phyloP scores from a whole-genome alignment of 352 stramenopile species.

The Plasmopara muralis region DNA sequence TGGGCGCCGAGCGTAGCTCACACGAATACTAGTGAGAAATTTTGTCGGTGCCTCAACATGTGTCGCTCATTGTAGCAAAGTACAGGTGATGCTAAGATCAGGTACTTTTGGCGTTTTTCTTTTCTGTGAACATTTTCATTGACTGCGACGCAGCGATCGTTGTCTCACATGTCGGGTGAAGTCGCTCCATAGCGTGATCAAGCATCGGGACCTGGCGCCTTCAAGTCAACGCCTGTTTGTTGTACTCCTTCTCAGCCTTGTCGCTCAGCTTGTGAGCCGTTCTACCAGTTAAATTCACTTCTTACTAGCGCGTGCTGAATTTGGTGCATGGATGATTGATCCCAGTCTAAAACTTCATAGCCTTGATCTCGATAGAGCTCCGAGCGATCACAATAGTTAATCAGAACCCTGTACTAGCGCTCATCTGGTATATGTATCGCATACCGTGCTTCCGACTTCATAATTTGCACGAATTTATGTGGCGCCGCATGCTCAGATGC shows the following conservation, averaged over 20 bases:
- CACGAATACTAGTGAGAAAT: not conserved
- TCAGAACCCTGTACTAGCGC: not conserved
- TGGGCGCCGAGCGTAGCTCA: not conserved
- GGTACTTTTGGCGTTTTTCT: not conserved
- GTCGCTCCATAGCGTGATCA: not conserved
- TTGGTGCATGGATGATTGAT: too few relatives aligned
- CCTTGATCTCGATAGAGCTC: not conserved
- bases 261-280: too few relatives aligned
- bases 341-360: too few relatives aligned
- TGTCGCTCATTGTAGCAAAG: not conserved
- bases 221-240: not conserved
- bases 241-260: too few relatives aligned
- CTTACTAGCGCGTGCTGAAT: too few relatives aligned
- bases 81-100: conserved; percentile 1
- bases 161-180: not conserved
- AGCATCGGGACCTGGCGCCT: not conserved
- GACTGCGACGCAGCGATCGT: not conserved
- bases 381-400: not conserved
- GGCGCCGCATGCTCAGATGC: not conserved
- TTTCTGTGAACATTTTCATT: not conserved
- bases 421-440: not conserved
- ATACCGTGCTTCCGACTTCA: not conserved
- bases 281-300: too few relatives aligned
- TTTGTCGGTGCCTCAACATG: not conserved
- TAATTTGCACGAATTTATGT: not conserved